Percentiles rank a stretch among this genome's conserved stretches.
These are phyloP conservation scores for Fragaria nilgerrensis DNA, from an alignment of 306 rosid genomes.

Conservation along the genomic window DNA sequence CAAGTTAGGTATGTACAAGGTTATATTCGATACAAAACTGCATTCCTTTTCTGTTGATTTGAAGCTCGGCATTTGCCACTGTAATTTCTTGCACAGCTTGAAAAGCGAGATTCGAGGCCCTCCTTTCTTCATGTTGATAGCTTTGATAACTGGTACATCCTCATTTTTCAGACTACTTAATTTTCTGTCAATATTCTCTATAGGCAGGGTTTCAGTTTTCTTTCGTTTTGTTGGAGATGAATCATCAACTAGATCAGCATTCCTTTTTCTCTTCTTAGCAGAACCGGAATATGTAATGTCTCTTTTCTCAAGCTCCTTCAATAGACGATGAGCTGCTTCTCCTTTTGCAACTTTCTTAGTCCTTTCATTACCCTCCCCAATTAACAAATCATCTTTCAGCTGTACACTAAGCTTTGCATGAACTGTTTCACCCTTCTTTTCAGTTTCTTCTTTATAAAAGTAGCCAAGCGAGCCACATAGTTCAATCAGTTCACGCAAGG, in stretches of 20 bases:
- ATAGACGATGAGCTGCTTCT: conserved; percentile 67
- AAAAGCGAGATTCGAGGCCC: conserved; percentile 65
- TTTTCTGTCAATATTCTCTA: conserved; percentile 19
- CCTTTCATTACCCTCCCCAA: conserved; percentile 48
- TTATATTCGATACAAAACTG: conserved; percentile 56
- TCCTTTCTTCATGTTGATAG: conserved; percentile 72
- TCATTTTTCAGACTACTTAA: too few relatives aligned
- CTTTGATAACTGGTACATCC: conserved; percentile 36
- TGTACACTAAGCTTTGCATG: conserved; percentile 62
- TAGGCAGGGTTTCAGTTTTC: conserved; percentile 24
- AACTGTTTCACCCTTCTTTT: conserved; percentile 41
- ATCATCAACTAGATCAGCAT: conserved; percentile 18
- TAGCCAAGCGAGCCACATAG: conserved; percentile 74
- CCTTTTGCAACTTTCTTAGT: conserved; percentile 67
- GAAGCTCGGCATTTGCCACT: conserved; percentile 76
- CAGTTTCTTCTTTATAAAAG: conserved; percentile 52
- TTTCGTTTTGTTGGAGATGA: conserved; percentile 34
- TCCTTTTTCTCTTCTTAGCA: conserved; percentile 63
- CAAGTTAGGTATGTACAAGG: conserved; percentile 52
- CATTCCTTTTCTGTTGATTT: conserved; percentile 51
- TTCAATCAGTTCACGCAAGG: conserved; percentile 58
- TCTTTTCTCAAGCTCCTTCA: conserved; percentile 65
- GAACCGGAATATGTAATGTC: conserved; percentile 44
- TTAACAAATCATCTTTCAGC: conserved; percentile 51
- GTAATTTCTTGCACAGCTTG: conserved; percentile 59